These are phyloP conservation scores for Fusarium sp. DNA, from an alignment of 2,329 filamentous ascomycete species.

Conservation along the genomic window DNA sequence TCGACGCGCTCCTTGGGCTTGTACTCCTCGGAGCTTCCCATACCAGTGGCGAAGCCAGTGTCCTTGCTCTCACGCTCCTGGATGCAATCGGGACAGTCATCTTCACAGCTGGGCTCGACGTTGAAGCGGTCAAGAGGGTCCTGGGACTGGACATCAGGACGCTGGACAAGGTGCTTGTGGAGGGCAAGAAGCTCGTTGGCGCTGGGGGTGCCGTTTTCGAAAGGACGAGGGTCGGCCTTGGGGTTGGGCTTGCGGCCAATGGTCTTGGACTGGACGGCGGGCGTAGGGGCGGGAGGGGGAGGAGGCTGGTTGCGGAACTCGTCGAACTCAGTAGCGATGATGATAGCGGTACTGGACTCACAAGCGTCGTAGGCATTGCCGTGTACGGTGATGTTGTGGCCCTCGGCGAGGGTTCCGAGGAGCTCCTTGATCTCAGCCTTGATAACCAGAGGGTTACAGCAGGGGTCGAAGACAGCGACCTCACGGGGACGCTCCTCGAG, in stretches of 20 bases:
- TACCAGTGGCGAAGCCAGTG: slow-evolving; percentile 57
- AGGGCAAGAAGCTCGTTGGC: slow-evolving; percentile 62
- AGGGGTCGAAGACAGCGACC: slow-evolving; percentile 77
- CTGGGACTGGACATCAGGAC: slow-evolving; percentile 44
- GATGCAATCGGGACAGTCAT: slow-evolving; percentile 64
- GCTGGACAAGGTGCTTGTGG: slow-evolving; percentile 60
- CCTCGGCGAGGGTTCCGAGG: slow-evolving; percentile 55
- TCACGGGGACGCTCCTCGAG: slow-evolving; percentile 73
- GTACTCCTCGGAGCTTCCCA: slow-evolving; percentile 60
- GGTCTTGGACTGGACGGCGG: slow-evolving; percentile 48
- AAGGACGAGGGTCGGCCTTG: slow-evolving; percentile 62
- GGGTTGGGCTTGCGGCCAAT: slow-evolving; percentile 55
- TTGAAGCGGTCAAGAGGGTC: slow-evolving; percentile 63
- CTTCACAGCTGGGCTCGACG: slow-evolving; percentile 59
- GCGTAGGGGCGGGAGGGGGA: slow-evolving; percentile 47
- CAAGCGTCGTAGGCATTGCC: slow-evolving; percentile 64
- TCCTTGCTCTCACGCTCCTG: slow-evolving; percentile 55
- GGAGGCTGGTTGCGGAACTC: slow-evolving; percentile 63
- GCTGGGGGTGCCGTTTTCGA: slow-evolving; percentile 52
- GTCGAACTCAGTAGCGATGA: slow-evolving; percentile 69
- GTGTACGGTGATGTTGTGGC: slow-evolving; percentile 61
- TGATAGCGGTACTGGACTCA: slow-evolving; percentile 60
- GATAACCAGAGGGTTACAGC: slow-evolving; percentile 65
- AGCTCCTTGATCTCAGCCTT: slow-evolving; percentile 63
- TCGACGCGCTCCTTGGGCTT: slow-evolving; percentile 62